Conservation (phyloP, 1,284 basidiomycete species). For the Xerocomus amazonicus region DNA sequence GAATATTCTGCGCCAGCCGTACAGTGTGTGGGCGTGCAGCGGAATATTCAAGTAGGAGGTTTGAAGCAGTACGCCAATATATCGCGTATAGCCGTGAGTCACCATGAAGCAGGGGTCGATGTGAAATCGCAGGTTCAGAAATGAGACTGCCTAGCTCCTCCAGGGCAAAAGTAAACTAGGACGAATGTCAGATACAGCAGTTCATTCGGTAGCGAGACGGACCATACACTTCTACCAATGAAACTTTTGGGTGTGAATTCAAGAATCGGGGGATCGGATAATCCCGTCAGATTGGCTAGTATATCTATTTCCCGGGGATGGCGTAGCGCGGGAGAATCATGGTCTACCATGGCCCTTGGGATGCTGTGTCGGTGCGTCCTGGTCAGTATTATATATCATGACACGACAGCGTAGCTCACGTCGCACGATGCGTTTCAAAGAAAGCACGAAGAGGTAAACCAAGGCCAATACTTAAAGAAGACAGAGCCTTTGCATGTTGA, state of each 20-base stretch:
- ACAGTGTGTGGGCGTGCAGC: conserved; percentile 25
- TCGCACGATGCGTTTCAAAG: conserved; percentile 19
- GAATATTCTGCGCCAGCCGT: conserved; percentile 16
- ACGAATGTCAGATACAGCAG: conserved; percentile 4
- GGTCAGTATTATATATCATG: not conserved
- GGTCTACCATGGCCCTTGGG: conserved; percentile 1
- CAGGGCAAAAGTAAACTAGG: conserved; percentile 28
- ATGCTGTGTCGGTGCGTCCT: conserved; percentile 11
- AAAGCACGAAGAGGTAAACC: conserved; percentile 23
- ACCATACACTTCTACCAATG: conserved; percentile 29
- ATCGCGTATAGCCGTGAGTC: conserved; percentile 24
- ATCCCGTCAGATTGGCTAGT: conserved; percentile 20
- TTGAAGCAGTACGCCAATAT: conserved; percentile 31
- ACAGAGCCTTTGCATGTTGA: conserved; percentile 26
- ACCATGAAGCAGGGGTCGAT: not conserved
- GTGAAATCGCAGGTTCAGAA: conserved; percentile 2
- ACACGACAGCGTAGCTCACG: conserved; percentile 13
- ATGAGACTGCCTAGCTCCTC: conserved; percentile 28
- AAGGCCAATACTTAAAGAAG: conserved; percentile 22
- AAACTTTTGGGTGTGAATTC: conserved; percentile 26
- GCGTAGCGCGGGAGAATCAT: not conserved
- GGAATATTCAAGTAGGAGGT: conserved; percentile 34
- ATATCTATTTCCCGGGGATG: conserved; percentile 4
- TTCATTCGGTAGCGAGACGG: not conserved
- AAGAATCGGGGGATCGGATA: conserved; percentile 16